Conservation (phyloP, 192 early-diverging fungal species). For the Backusella mclennaniae region DNA sequence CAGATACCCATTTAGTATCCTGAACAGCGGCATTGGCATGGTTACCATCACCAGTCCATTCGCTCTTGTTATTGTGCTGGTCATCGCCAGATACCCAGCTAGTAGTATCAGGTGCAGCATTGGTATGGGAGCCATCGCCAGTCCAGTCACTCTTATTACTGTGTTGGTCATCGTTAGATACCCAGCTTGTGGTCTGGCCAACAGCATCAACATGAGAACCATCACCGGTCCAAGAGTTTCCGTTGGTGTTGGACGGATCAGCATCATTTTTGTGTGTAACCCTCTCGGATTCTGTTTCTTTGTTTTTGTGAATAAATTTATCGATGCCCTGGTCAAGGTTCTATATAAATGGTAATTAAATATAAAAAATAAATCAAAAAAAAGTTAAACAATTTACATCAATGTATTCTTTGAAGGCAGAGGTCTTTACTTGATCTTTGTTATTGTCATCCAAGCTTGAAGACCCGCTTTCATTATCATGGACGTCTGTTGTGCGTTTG, state of each 20-base stretch:
- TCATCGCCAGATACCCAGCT: conserved; percentile 1
- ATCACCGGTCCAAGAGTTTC: not conserved
- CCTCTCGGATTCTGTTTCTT: not conserved
- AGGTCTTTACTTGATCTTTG: not conserved
- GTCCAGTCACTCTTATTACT: not conserved
- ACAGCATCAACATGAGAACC: not conserved
- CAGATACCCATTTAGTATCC: not conserved
- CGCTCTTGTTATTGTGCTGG: not conserved
- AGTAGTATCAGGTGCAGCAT: not conserved
- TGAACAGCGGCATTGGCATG: not conserved
- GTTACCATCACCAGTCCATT: not conserved
- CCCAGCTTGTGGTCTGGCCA: not conserved
- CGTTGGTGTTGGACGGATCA: not conserved
- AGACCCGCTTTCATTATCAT: not conserved
- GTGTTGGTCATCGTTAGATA: not conserved
- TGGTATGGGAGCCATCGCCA: not conserved
- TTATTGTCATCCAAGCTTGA: not conserved
- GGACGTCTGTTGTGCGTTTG: not conserved
- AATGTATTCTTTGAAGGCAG: not conserved
- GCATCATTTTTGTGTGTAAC: conserved; percentile 19
- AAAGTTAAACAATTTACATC: not conserved
- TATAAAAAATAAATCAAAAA: not conserved
- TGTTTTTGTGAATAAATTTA: conserved; percentile 6
- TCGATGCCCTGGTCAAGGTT: conserved; percentile 13
- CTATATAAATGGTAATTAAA: not conserved